Evolutionary conservation across 306 rosid genomes (phyloP).

Genomic region (Dalbergia cultrata): DNA sequence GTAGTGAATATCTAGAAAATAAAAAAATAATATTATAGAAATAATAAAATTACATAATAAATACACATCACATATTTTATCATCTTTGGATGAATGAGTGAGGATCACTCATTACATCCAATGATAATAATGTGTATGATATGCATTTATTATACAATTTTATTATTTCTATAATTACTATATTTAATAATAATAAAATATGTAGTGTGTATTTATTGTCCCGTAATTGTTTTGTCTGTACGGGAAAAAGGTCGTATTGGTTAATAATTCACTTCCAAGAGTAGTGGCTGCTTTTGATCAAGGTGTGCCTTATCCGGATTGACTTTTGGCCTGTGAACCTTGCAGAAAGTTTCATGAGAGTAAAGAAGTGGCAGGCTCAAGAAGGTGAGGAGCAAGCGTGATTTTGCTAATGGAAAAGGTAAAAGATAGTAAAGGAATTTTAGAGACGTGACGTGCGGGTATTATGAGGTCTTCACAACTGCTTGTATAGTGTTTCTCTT

Average conservation of each 20-base stretch:
- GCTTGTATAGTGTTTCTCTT: neutral
- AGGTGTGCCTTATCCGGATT: slow-evolving; percentile 15
- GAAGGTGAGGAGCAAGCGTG: slow-evolving; percentile 14
- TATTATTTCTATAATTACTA: no score
- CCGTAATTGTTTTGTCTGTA: no score
- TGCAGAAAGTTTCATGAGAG: neutral
- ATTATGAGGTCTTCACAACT: neutral
- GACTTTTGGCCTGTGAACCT: neutral
- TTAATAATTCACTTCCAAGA: slow-evolving; percentile 11
- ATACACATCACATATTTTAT: no score
- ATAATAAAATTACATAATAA: no score
- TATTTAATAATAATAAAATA: no score
- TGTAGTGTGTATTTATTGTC: no score
- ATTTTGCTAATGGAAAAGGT: neutral
- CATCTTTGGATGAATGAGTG: no score
- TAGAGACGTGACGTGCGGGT: neutral
- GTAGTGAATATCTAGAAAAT: no score
- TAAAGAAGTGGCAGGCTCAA: neutral
- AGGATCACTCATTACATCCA: no score
- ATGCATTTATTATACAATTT: no score
- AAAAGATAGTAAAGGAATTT: neutral
- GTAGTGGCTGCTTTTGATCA: neutral
- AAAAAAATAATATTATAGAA: no score
- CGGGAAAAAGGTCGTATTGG: neutral
- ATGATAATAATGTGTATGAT: no score